Conservation (phyloP, 2,329 filamentous ascomycete species). For the Ceratocystiopsis sp. region DNA sequence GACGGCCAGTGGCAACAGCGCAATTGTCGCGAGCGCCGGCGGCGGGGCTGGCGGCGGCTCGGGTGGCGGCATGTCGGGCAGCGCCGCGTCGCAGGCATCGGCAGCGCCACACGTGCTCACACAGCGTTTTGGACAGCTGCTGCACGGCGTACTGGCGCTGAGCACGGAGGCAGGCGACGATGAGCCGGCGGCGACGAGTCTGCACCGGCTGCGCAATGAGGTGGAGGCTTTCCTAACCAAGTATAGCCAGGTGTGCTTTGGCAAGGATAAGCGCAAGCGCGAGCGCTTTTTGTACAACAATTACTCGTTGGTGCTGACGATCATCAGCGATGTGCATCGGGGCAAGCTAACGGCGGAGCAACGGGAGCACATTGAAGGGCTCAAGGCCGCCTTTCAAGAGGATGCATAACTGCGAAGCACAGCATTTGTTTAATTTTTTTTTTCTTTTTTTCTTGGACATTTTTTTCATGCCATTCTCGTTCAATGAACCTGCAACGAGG, state of each 20-base stretch:
- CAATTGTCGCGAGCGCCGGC: constrained; percentile 13
- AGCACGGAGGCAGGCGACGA: constrained; percentile 88
- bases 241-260: constrained; percentile 51
- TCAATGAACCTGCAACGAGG: neutral
- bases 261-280: constrained; percentile 58
- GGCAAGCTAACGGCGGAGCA: constrained; percentile 63
- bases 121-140: constrained; percentile 85
- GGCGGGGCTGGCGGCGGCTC: constrained; percentile 10
- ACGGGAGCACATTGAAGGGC: constrained; percentile 52
- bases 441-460: neutral
- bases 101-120: constrained; percentile 83
- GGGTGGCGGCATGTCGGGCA: constrained; percentile 20
- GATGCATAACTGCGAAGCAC: constrained; percentile 13
- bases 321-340: constrained; percentile 54
- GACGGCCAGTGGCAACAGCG: constrained; percentile 22
- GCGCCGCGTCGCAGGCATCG: constrained; percentile 36
- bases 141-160: constrained; percentile 68
- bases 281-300: constrained; percentile 91
- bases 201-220: constrained; percentile 61
- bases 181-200: constrained; percentile 72
- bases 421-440: neutral
- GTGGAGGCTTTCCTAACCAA: constrained; percentile 70
- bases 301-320: constrained; percentile 84
- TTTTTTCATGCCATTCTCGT: no score
- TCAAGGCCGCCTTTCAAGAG: constrained; percentile 43